These are phyloP conservation scores for Amanita thiersii DNA, from an alignment of 768 basidiomycete genomes.

Conservation along the genomic window DNA sequence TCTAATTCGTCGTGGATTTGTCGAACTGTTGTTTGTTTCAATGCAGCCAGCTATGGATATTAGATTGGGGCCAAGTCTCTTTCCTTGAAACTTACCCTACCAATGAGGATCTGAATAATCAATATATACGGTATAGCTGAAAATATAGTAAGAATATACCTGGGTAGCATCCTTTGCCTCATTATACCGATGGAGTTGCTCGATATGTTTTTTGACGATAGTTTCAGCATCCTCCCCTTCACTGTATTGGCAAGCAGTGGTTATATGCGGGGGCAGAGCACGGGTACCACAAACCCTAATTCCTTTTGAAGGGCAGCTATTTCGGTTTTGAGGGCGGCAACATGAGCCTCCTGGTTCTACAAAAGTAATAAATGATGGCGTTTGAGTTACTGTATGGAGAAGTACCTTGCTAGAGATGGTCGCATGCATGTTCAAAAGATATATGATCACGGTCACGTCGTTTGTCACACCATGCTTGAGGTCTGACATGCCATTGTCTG, in stretches of 20 bases:
- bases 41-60: slow-evolving; percentile 55
- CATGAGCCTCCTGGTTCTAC: slow-evolving; percentile 47
- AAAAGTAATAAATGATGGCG: not conserved
- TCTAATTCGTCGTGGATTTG: slow-evolving; percentile 70
- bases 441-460: not conserved
- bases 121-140: slow-evolving; percentile 1
- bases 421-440: slow-evolving; percentile 4
- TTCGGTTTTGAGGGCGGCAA: slow-evolving; percentile 39
- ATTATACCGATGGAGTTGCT: slow-evolving; percentile 67
- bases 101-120: slow-evolving; percentile 58
- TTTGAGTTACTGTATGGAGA: not conserved
- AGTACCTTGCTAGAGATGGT: slow-evolving; percentile 5
- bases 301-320: slow-evolving; percentile 35
- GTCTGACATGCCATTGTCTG: no score
- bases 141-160: slow-evolving; percentile 24
- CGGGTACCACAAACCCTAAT: slow-evolving; percentile 30
- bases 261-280: slow-evolving; percentile 10
- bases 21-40: slow-evolving; percentile 61
- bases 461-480: not conserved
- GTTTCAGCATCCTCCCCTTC: slow-evolving; percentile 41
- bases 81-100: slow-evolving; percentile 40
- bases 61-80: slow-evolving; percentile 4
- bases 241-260: slow-evolving; percentile 17
- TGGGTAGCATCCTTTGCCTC: slow-evolving; percentile 81
- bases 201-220: slow-evolving; percentile 62